These are phyloP conservation scores for Ramularia endophylla DNA, from an alignment of 2,329 filamentous ascomycete species.

Conservation along the genomic window DNA sequence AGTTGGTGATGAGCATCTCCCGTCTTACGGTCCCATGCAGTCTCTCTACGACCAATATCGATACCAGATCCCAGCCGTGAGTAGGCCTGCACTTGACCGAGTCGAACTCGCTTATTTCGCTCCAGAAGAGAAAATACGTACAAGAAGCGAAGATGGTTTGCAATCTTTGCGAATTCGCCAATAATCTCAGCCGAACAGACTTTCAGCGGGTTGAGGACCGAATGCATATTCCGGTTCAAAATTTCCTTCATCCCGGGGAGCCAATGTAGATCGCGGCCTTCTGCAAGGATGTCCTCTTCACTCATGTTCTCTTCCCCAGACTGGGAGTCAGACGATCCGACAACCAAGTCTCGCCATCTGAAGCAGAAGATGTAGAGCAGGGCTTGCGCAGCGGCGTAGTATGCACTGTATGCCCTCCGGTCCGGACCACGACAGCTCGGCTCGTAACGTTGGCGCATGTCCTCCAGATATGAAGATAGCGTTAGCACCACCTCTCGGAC, in stretches of 20 bases:
- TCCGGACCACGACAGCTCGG: constrained; percentile 75
- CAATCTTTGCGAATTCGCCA: constrained; percentile 81
- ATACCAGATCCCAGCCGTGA: constrained; percentile 43
- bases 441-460: constrained; percentile 67
- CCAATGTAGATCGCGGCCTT: constrained; percentile 73
- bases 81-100: constrained; percentile 61
- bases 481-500: constrained; percentile 79
- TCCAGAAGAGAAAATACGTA: constrained; percentile 87
- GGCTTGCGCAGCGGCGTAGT: constrained; percentile 84
- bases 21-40: constrained; percentile 46
- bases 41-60: constrained; percentile 50
- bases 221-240: constrained; percentile 73
- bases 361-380: constrained; percentile 96
- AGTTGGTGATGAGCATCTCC: constrained; percentile 79
- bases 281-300: constrained; percentile 51
- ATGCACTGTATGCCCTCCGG: constrained; percentile 72
- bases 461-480: constrained; percentile 70
- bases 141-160: constrained; percentile 77
- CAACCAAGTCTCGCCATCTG: constrained; percentile 85
- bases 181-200: constrained; percentile 90
- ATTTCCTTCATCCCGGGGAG: constrained; percentile 66
- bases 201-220: constrained; percentile 87
- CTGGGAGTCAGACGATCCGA: constrained; percentile 42
- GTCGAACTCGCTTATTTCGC: constrained; percentile 81
- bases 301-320: constrained; percentile 40